Evolutionary conservation across 2,329 filamentous ascomycete species (phyloP), one percentile per base, ranked within the genome.

Genomic region (Cordyceps pruinosa): DNA sequence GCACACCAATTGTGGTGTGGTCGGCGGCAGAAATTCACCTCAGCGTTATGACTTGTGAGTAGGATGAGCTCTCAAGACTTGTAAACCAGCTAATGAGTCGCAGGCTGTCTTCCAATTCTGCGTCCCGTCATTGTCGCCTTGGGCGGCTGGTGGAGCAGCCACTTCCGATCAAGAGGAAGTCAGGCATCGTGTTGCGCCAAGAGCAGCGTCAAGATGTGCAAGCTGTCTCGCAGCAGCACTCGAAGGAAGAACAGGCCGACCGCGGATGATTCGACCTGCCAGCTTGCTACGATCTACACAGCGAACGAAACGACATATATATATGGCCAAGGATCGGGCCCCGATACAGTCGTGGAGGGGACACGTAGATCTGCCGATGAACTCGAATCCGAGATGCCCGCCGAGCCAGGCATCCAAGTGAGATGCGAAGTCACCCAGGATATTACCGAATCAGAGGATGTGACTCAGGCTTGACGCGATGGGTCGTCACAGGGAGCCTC

Each of bases 21-120:
- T 58, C 56, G 3, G 56, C 56, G 5, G 56, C 48, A 23, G 56
- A 58, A 26, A 41, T 52, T 13, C 56, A 58, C 23, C 56, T 58
- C n/a, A 58, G 56, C n/a, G 6, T 52, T 10, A 58, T 58, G 47
- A 58, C 56, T 8, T 58, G 56, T 50, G 45, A 57, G 54, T 21
- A n/a, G n/a, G n/a, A n/a, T n/a, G n/a, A n/a, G n/a, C n/a, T n/a
- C n/a, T n/a, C n/a, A n/a, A n/a, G n/a, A n/a, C n/a, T n/a, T n/a
- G n/a, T n/a, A n/a, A n/a, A n/a, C n/a, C n/a, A n/a, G n/a, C n/a
- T n/a, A n/a, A n/a, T n/a, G n/a, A n/a, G n/a, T n/a, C 23, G 10
- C 17, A 55, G 51, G 51, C 34, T 47, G 42, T 28, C 51, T 55
- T 2, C 51, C 42, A 5, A 55, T 46, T 12, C 17, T 55, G 15